Base-by-base conservation (phyloP, 257 asterid species). In the Leptodermis oblonga region DNA sequence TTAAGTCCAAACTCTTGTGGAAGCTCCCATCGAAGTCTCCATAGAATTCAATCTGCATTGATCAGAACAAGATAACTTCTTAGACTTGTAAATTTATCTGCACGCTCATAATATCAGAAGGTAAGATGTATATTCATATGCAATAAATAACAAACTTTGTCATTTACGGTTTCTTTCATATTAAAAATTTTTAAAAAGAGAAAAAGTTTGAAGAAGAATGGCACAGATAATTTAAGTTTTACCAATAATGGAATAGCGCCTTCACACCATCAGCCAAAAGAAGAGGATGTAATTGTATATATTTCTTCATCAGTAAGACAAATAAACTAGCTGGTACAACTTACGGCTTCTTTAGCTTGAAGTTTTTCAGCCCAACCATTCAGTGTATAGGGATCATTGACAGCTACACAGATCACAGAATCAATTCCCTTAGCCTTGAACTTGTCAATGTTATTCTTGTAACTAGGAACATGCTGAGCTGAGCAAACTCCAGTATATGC, bases 1-100 rank as follows among this genome's bases (percentile, higher is more conserved):
- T 72, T 81, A 93, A 80, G 82, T 90, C 96, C 75, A 93, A 84
- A 71, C 87, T 90, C 69, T 86, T 93, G 84, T 90, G 96, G 86
- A 93, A 90, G 84, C 96, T 90, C 72, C 95, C 97, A 51, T 93
- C 99, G 58, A 90, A 89, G 78, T 93, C 99, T 73, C 97, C 99
- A 72, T 88, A 93, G 76, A 93, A 93, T 66, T 93, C 99, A 74
- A 93, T 87, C 99, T 90, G 85, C 70, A 73, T n/a, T 48, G 53
- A 62, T 26, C 68, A 70, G n/a, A 15, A 45, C 4, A 65, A 66
- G 60, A 36, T 15, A 65, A 52, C 23, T 22, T 42, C 46, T 2
- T 18, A 2, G 18, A 37, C 30, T 45, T 33, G 46, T 15, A 41
- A 36, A n/a, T 14, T 1, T 23, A 49, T 11, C 18, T 37, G 9